phyloP scores from a whole-genome alignment of 1,284 basidiomycete species.

The Fistulinella cinereoalba region DNA sequence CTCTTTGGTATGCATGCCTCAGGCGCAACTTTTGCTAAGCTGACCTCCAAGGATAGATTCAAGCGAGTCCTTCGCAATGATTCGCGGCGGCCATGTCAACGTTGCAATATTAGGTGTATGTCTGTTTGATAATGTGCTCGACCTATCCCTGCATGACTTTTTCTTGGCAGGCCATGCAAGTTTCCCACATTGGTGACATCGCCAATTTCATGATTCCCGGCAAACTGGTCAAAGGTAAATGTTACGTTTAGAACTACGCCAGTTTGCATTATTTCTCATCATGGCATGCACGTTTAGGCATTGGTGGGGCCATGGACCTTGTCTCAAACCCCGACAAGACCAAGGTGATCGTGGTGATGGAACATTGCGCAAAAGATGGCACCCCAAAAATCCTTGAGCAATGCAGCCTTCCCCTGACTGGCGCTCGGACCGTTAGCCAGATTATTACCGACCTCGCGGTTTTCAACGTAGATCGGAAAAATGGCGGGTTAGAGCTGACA shows the following conservation, averaged over 20 bases:
- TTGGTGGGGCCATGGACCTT: constrained; percentile 95
- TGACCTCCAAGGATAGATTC: constrained; percentile 50
- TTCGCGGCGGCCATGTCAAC: constrained; percentile 93
- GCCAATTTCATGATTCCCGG: constrained; percentile 99
- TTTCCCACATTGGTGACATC: constrained; percentile 89
- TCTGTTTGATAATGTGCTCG: constrained; percentile 5
- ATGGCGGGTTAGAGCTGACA: constrained; percentile 71
- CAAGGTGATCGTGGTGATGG: constrained; percentile 84
- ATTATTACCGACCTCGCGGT: constrained; percentile 94
- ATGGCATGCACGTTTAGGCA: constrained; percentile 47
- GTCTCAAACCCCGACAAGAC: constrained; percentile 92
- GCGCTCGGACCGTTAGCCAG: constrained; percentile 78
- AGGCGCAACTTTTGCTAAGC: background rate
- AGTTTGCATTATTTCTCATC: constrained; percentile 5
- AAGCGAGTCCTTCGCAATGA: constrained; percentile 92
- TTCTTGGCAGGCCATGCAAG: constrained; percentile 80
- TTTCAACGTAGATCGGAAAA: constrained; percentile 81
- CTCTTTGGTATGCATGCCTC: constrained; percentile 68
- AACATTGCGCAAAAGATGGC: constrained; percentile 89
- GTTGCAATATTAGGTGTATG: constrained; percentile 83
- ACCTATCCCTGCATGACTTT: background rate
- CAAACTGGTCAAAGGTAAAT: constrained; percentile 80
- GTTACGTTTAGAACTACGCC: background rate
- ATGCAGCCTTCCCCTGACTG: constrained; percentile 86
- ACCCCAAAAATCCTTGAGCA: constrained; percentile 82